phyloP scores from a whole-genome alignment of 257 asterid species.

The Thymus mandschuricus region DNA sequence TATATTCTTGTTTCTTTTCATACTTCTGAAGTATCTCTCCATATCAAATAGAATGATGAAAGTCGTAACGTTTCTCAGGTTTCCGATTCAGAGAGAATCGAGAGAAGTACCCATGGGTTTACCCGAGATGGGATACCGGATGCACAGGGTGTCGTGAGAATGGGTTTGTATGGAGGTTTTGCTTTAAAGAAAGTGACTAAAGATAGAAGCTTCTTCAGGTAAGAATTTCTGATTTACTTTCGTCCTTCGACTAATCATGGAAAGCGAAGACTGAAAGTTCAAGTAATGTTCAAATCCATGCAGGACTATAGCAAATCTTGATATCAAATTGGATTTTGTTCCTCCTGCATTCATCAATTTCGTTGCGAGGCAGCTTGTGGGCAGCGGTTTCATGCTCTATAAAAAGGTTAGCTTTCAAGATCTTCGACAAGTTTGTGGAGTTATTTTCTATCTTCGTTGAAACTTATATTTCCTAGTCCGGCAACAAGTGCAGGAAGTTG shows the following conservation, averaged over 20 bases:
- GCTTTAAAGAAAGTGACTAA: slow-evolving; percentile 71
- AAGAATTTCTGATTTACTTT: slow-evolving; percentile 14
- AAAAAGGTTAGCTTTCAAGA: slow-evolving; percentile 58
- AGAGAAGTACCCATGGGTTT: slow-evolving; percentile 65
- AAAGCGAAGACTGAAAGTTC: not conserved
- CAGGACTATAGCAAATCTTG: slow-evolving; percentile 88
- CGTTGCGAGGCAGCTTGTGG: slow-evolving; percentile 82
- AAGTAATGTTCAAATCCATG: slow-evolving; percentile 20
- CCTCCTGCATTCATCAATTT: slow-evolving; percentile 87
- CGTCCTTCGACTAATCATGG: not conserved
- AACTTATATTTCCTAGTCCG: slow-evolving; percentile 25
- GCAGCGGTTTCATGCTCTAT: slow-evolving; percentile 92
- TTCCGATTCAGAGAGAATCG: slow-evolving; percentile 62
- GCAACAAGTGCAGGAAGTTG: slow-evolving; percentile 67
- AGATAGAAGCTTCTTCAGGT: slow-evolving; percentile 84
- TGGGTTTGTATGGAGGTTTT: slow-evolving; percentile 85
- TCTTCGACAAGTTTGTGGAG: not conserved
- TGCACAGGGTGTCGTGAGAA: slow-evolving; percentile 71
- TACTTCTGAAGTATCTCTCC: not conserved
- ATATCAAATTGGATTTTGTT: slow-evolving; percentile 69
- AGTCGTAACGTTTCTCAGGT: slow-evolving; percentile 50
- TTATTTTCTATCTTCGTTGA: not conserved
- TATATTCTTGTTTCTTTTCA: not conserved
- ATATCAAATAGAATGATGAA: not conserved
- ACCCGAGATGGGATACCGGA: slow-evolving; percentile 65